phyloP scores from a whole-genome alignment of 768 basidiomycete genomes.

The Serendipita indica region DNA sequence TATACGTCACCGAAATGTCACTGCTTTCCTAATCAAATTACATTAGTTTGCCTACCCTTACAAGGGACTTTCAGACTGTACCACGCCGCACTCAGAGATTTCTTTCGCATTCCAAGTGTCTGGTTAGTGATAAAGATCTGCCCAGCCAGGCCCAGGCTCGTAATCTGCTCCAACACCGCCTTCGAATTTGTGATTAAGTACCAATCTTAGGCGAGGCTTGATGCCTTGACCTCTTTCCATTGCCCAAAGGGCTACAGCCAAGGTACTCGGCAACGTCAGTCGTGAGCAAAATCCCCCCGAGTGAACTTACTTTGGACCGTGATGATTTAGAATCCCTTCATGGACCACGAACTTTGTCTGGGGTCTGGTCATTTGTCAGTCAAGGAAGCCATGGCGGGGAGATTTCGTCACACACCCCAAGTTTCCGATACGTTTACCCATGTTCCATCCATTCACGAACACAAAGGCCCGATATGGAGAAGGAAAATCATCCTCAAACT shows the following conservation, averaged over 20 bases:
- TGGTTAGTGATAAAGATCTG: conserved; percentile 1
- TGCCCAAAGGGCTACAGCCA: conserved; percentile 52
- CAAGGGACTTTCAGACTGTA: no score
- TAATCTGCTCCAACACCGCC: conserved; percentile 42
- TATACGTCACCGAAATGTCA: no score
- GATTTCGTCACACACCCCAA: conserved; percentile 35
- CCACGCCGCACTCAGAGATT: no score
- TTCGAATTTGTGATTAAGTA: conserved; percentile 42
- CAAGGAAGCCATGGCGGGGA: conserved; percentile 16
- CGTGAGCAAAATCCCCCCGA: not conserved
- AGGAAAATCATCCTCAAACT: conserved; percentile 39
- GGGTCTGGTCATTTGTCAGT: conserved; percentile 31
- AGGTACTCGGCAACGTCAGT: conserved; percentile 32
- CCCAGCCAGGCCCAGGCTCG: conserved; percentile 6
- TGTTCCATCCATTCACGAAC: conserved; percentile 83
- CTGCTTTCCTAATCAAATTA: no score
- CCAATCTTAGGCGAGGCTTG: conserved; percentile 38
- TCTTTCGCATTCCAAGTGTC: no score
- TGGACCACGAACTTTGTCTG: conserved; percentile 74
- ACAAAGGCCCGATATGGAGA: conserved; percentile 58
- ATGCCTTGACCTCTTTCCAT: conserved; percentile 36
- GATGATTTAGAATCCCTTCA: conserved; percentile 61
- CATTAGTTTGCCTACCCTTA: no score
- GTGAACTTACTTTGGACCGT: conserved; percentile 46
- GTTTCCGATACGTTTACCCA: conserved; percentile 64